Percentiles rank a stretch among this genome's conserved stretches.
Evolutionary conservation across 176 grass and related monocot species (phyloP).

Genomic region (Triticum turgidum): DNA sequence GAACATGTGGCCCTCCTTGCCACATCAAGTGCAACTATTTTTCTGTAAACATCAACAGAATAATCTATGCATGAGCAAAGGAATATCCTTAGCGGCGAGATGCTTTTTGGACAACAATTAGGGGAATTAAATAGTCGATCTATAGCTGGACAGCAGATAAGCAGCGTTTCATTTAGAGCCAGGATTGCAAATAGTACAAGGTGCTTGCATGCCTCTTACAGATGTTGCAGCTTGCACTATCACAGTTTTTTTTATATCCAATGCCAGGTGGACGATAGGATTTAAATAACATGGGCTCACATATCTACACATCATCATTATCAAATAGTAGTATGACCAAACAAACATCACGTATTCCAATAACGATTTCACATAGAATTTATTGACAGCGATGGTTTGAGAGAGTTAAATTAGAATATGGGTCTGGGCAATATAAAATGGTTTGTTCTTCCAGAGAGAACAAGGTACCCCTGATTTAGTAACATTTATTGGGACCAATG

Average conservation of each 20-base stretch:
- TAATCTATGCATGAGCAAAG: background rate
- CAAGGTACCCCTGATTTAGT: background rate
- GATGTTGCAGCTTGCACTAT: background rate
- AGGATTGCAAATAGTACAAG: background rate
- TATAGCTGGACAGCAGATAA: background rate
- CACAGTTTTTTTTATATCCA: background rate
- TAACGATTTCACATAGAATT: background rate
- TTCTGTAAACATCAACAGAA: background rate
- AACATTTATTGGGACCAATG: background rate
- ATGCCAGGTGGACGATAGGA: background rate
- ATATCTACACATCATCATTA: background rate
- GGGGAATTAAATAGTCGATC: background rate
- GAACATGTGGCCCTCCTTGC: background rate
- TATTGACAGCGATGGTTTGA: background rate
- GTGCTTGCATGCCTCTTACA: background rate
- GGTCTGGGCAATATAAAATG: background rate
- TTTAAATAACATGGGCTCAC: background rate
- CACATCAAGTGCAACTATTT: background rate
- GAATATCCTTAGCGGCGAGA: background rate
- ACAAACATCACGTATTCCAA: background rate
- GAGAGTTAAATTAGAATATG: background rate
- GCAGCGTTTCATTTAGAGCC: background rate
- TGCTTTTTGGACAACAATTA: background rate
- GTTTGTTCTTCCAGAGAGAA: background rate
- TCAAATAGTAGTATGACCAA: background rate